phyloP scores from a whole-genome alignment of 371 early-diverging fungal genomes.

The Mucor plumbeus region DNA sequence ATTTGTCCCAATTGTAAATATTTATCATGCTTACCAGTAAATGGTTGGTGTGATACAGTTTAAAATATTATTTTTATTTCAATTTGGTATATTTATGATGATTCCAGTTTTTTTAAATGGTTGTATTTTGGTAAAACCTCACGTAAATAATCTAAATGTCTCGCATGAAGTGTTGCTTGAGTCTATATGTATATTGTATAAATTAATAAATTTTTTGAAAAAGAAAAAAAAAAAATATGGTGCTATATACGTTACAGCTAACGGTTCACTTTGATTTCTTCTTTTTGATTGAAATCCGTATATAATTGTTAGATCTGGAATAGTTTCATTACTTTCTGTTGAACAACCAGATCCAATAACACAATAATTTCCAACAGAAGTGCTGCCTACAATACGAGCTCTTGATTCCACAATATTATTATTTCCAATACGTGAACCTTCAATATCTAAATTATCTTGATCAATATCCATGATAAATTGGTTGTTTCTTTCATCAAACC shows the following conservation, averaged over 20 bases:
- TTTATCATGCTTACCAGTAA: slow-evolving; percentile 40
- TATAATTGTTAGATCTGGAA: slow-evolving; percentile 71
- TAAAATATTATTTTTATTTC: neutral
- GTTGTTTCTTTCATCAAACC: slow-evolving; percentile 12
- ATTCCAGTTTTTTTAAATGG: slow-evolving; percentile 56
- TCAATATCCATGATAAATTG: neutral
- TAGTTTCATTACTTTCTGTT: slow-evolving; percentile 65
- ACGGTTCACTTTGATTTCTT: slow-evolving; percentile 54
- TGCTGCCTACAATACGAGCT: slow-evolving; percentile 64
- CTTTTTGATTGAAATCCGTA: slow-evolving; percentile 67
- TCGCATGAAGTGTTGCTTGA: slow-evolving; percentile 64
- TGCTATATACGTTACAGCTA: slow-evolving; percentile 24
- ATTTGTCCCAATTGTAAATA: slow-evolving; percentile 48
- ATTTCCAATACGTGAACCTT: slow-evolving; percentile 71
- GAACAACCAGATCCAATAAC: slow-evolving; percentile 77
- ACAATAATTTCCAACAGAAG: slow-evolving; percentile 72
- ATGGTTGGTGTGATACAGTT: slow-evolving; percentile 33
- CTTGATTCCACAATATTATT: slow-evolving; percentile 73
- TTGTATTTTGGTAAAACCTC: slow-evolving; percentile 72
- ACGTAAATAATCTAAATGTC: slow-evolving; percentile 78
- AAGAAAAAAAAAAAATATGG: neutral
- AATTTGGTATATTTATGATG: slow-evolving; percentile 8
- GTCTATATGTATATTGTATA: slow-evolving; percentile 33
- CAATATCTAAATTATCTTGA: slow-evolving; percentile 57
- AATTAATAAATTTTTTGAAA: neutral